These are phyloP conservation scores for Calonectria multiphialidica DNA, from an alignment of 2,329 filamentous ascomycete genomes.

Conservation along the genomic window DNA sequence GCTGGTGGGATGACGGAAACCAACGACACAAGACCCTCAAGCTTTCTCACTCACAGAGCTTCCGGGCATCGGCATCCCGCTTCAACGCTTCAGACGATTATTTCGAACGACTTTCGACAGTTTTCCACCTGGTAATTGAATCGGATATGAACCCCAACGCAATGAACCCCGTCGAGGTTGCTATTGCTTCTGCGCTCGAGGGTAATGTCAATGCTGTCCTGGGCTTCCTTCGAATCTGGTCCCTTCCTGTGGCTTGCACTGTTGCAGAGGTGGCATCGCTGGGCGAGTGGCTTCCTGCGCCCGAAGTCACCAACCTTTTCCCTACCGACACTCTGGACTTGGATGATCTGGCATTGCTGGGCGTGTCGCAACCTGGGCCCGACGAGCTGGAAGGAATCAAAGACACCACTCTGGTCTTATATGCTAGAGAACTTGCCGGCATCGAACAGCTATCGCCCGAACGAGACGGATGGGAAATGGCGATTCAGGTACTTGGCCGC, in stretches of 20 bases:
- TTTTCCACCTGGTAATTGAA: slow-evolving; percentile 76
- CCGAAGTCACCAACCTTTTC: slow-evolving; percentile 56
- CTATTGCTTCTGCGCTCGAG: slow-evolving; percentile 84
- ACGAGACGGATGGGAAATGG: slow-evolving; percentile 89
- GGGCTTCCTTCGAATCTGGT: slow-evolving; percentile 82
- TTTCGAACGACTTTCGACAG: slow-evolving; percentile 77
- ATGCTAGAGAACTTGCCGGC: slow-evolving; percentile 76
- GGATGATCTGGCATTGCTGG: slow-evolving; percentile 88
- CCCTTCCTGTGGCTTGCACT: slow-evolving; percentile 80
- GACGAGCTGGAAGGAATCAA: slow-evolving; percentile 76
- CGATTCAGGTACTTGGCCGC: slow-evolving; percentile 84
- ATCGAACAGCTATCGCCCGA: slow-evolving; percentile 61
- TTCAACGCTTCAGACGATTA: slow-evolving; percentile 75
- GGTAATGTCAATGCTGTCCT: slow-evolving; percentile 83
- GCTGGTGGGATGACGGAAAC: slow-evolving; percentile 92
- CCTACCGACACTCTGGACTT: slow-evolving; percentile 78
- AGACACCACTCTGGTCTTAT: slow-evolving; percentile 82
- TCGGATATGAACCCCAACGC: slow-evolving; percentile 84
- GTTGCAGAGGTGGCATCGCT: slow-evolving; percentile 87
- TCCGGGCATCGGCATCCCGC: slow-evolving; percentile 52
- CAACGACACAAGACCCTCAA: slow-evolving; percentile 55
- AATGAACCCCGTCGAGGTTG: slow-evolving; percentile 82
- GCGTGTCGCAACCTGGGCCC: slow-evolving; percentile 69
- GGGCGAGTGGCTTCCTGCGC: slow-evolving; percentile 80
- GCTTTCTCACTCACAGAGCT: slow-evolving; percentile 54